Base-by-base conservation (phyloP, 495 filamentous ascomycete species). In the Penicillium angulare region DNA sequence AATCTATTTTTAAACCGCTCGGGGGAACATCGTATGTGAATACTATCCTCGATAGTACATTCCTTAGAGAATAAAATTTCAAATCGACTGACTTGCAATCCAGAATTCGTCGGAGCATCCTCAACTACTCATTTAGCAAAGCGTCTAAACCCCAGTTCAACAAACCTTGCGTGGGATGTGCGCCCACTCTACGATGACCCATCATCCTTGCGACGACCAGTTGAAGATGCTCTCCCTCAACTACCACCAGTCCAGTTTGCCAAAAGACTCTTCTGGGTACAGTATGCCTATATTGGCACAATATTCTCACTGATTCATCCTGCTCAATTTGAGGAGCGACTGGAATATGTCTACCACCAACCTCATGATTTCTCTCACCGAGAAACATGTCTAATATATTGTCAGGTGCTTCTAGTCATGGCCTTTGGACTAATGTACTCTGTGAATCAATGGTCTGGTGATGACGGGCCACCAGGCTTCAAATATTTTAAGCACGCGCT, bases 341-440 rank as follows among this genome's bases (percentile, higher is more conserved):
- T 79, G 7, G 32, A 67, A 7, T 51, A 61, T 22, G 71, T 74
- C 9, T 77, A 75, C 36, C 46, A 67, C 22, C 61, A 65, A 36
- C 65, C 65, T 3, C 60, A 60, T 0, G 67, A 72, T 29, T 61
- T 70, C 22, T 65, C 63, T 3, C 58, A 62, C 16, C 61, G 61
- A 2, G 67, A 71, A 38, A 64, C 66, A 31, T 68, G 64, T 23
- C 47, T 73, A 12, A 52, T 67, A 0, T 71, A 70, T 33, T 73
- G 69, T 41, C 65, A 78, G 20, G 55, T 69, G 3, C 56, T 80
- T 9, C 53, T 75, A 20, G 66, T 77, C 26, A 69, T 79, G 17
- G 75, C 77, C n/a, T 78, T 78, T 56, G 77, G 77, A 5, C 65
- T 79, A 43, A 63, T 80, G 52, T 80, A 79, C 49, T 78, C 75